Evolutionary conservation across 257 asterid species (phyloP).

Genomic region (Paraleonurus japonicus): DNA sequence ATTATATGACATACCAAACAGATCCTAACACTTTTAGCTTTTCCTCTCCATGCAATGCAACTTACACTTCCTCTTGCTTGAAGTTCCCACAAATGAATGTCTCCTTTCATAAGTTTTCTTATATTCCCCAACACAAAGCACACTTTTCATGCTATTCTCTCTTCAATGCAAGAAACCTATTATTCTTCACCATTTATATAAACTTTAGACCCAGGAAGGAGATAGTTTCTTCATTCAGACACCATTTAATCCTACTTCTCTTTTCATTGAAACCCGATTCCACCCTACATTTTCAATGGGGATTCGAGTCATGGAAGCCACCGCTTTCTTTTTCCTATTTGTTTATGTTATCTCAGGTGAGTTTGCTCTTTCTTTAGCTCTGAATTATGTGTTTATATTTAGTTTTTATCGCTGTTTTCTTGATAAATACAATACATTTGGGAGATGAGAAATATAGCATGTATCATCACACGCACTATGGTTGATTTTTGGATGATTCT

Average conservation of each 20-base stretch:
- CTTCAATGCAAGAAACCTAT: constrained; percentile 78
- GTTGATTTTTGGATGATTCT: not conserved
- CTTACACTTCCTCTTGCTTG: constrained; percentile 71
- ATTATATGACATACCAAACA: constrained; percentile 19
- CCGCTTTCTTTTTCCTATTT: constrained; percentile 42
- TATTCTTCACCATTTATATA: constrained; percentile 70
- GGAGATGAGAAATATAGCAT: not conserved
- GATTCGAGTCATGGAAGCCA: constrained; percentile 34
- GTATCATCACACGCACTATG: not conserved
- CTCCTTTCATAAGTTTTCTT: constrained; percentile 77
- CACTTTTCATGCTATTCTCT: constrained; percentile 40
- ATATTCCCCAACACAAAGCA: constrained; percentile 68
- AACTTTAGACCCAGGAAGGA: constrained; percentile 22
- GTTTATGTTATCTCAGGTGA: constrained; percentile 59
- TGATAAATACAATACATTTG: not conserved
- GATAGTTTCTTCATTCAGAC: constrained; percentile 42
- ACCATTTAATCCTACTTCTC: constrained; percentile 20
- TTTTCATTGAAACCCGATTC: constrained; percentile 10
- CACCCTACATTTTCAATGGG: not conserved
- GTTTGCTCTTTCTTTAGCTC: constrained; percentile 7
- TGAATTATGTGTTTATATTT: not conserved
- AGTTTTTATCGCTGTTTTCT: not conserved
- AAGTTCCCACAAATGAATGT: constrained; percentile 56
- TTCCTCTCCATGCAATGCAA: constrained; percentile 39
- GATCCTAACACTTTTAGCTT: constrained; percentile 36